A percentile compares a stretch with the other conserved stretches of the same genome.
Evolutionary conservation across 768 basidiomycete genomes (phyloP).

Genomic region (Podaxis sp.): DNA sequence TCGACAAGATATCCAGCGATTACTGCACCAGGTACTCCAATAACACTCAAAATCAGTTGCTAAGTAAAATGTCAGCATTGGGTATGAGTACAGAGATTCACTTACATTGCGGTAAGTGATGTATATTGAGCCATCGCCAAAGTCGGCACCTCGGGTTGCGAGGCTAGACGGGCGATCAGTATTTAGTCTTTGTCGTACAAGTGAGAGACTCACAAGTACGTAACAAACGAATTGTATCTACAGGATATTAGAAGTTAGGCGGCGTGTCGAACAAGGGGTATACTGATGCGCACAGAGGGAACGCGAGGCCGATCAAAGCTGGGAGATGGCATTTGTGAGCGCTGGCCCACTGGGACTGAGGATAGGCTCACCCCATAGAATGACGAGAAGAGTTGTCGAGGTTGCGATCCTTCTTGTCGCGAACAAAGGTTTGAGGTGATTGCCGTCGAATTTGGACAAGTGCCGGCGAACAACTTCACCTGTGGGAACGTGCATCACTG

Average conservation of each 20-base stretch:
- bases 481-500: slow-evolving; percentile 9
- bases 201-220: slow-evolving; percentile 21
- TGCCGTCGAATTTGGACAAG: slow-evolving; percentile 25
- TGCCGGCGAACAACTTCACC: slow-evolving; percentile 25
- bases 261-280: neutral
- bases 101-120: slow-evolving; percentile 71
- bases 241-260: neutral
- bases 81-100: neutral
- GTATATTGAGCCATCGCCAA: slow-evolving; percentile 65
- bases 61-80: slow-evolving; percentile 19
- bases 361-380: slow-evolving; percentile 39
- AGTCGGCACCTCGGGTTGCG: slow-evolving; percentile 58
- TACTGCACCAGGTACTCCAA: slow-evolving; percentile 70
- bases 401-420: slow-evolving; percentile 57
- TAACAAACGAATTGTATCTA: slow-evolving; percentile 27
- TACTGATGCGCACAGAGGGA: slow-evolving; percentile 41
- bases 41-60: slow-evolving; percentile 66
- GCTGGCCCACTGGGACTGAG: neutral
- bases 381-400: slow-evolving; percentile 60
- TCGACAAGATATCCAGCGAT: slow-evolving; percentile 72
- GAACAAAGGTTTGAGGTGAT: slow-evolving; percentile 59
- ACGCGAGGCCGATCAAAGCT: slow-evolving; percentile 74
- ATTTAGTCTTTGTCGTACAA: neutral
- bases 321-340: neutral
- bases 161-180: slow-evolving; percentile 34